Evolutionary conservation across 352 stramenopile genomes (phyloP).

Genomic region (Globisporangium mamillatum): DNA sequence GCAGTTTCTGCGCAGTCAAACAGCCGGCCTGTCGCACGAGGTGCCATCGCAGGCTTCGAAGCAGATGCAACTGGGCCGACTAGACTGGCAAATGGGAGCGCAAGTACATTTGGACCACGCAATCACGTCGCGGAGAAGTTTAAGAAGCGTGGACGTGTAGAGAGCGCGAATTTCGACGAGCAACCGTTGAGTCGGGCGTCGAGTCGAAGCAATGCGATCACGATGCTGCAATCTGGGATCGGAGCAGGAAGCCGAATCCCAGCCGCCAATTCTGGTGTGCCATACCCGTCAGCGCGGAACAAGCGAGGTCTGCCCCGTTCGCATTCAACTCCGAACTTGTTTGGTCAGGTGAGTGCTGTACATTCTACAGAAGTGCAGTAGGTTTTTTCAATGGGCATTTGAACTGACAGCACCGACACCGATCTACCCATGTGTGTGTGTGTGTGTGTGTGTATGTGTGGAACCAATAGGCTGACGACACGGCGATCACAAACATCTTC

Average conservation of each 20-base stretch:
- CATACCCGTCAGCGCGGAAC: neutral
- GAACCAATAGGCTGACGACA: slow-evolving; percentile 32
- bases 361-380: neutral
- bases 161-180: slow-evolving; percentile 53
- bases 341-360: slow-evolving; percentile 13
- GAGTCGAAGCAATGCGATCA: slow-evolving; percentile 16
- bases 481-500: slow-evolving; percentile 70
- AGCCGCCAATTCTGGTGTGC: neutral
- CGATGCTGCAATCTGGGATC: slow-evolving; percentile 12
- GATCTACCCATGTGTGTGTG: neutral
- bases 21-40: neutral
- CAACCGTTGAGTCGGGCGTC: slow-evolving; percentile 13
- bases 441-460: neutral
- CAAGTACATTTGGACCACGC: neutral
- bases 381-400: neutral
- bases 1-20: neutral
- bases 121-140: slow-evolving; percentile 29
- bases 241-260: slow-evolving; percentile 6
- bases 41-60: neutral
- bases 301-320: slow-evolving; percentile 19
- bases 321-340: slow-evolving; percentile 28
- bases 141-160: slow-evolving; percentile 63
- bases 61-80: neutral
- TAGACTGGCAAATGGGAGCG: neutral
- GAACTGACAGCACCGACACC: neutral